phyloP scores from a whole-genome alignment of 306 rosid genomes.

The Rubus parviflorus region DNA sequence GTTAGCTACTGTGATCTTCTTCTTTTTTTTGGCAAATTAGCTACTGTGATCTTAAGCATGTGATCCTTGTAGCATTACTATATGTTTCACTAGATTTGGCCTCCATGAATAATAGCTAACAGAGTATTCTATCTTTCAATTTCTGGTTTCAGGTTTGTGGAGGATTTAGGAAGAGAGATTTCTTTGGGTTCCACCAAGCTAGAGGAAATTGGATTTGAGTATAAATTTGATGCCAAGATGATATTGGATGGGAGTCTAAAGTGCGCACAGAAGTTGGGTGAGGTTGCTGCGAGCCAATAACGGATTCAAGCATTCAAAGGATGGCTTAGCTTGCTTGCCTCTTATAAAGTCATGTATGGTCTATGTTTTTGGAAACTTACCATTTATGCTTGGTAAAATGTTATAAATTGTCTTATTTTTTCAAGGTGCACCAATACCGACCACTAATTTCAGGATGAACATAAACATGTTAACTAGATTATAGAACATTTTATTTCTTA shows the following conservation, averaged over 20 bases:
- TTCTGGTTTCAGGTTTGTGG: conserved; percentile 21
- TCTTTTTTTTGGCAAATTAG: no score
- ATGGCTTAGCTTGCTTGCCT: neutral
- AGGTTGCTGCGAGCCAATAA: neutral
- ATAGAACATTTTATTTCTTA: conserved; percentile 8
- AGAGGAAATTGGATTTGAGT: conserved; percentile 21
- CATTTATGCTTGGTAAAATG: neutral
- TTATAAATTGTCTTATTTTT: neutral
- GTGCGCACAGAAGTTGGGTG: conserved; percentile 1
- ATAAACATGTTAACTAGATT: neutral
- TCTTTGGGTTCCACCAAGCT: conserved; percentile 23
- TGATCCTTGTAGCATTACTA: neutral
- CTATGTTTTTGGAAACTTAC: neutral
- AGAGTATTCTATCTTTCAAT: neutral
- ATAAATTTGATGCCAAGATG: conserved; percentile 27
- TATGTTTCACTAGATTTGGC: neutral
- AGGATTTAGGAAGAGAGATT: conserved; percentile 22
- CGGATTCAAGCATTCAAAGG: neutral
- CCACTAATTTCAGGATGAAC: neutral
- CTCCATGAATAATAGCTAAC: neutral
- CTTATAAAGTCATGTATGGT: neutral
- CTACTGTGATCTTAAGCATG: neutral
- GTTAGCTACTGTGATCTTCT: neutral
- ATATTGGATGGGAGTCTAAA: conserved; percentile 23
- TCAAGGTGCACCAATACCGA: no score